Percentiles rank a stretch among this genome's conserved stretches.
phyloP scores from a whole-genome alignment of 768 basidiomycete genomes.

The Tulasnella sp. region DNA sequence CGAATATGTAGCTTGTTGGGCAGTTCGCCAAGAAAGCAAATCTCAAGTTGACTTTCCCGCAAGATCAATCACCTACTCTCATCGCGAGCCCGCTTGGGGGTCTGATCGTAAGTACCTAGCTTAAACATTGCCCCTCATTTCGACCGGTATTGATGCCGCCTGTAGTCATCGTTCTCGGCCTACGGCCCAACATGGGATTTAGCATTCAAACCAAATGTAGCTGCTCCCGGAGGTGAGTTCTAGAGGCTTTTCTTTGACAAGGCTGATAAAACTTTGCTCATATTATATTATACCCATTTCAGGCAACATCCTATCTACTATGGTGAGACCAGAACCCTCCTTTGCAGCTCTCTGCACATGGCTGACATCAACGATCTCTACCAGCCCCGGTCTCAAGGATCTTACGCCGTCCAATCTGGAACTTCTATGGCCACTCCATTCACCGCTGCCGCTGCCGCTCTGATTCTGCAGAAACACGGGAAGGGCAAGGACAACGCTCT shows the following conservation, averaged over 20 bases:
- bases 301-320: conserved; percentile 32
- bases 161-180: conserved; percentile 34
- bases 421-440: conserved; percentile 33
- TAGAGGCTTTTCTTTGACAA: no score
- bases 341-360: background rate
- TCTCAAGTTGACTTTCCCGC: conserved; percentile 49
- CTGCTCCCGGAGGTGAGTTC: conserved; percentile 34
- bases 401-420: conserved; percentile 23
- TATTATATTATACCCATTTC: background rate
- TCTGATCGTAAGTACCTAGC: conserved; percentile 36
- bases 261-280: background rate
- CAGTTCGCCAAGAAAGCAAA: conserved; percentile 44
- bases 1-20: conserved; percentile 35
- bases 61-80: conserved; percentile 43
- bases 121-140: conserved; percentile 33
- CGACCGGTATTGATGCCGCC: background rate
- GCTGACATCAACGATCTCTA: background rate
- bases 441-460: conserved; percentile 31
- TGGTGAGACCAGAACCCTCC: background rate
- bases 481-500: background rate
- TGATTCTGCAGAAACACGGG: conserved; percentile 29
- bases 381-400: conserved; percentile 26
- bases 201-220: conserved; percentile 35
- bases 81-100: conserved; percentile 61
- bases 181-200: conserved; percentile 42